These are phyloP conservation scores for Colletotrichum tropicale DNA, from an alignment of 2,329 filamentous ascomycete genomes.

Conservation along the genomic window DNA sequence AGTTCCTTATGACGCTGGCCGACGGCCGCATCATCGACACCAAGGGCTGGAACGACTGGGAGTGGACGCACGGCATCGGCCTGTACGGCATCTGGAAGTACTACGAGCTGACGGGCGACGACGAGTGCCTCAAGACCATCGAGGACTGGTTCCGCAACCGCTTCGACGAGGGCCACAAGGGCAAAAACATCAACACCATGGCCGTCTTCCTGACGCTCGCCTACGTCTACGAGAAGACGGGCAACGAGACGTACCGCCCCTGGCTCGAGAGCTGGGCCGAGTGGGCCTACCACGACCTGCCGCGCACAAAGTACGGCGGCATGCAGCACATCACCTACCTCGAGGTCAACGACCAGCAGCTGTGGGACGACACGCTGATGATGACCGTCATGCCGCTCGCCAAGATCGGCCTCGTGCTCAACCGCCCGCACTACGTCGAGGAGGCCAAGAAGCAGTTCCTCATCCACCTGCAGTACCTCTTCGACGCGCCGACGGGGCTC, in stretches of 20 bases:
- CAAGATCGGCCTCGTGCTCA: conserved; percentile 76
- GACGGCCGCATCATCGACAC: conserved; percentile 82
- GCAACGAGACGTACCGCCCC: conserved; percentile 71
- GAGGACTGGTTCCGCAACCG: conserved; percentile 75
- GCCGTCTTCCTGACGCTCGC: conserved; percentile 77
- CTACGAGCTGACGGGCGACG: conserved; percentile 72
- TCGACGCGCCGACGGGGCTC: conserved; percentile 72
- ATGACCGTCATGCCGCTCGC: conserved; percentile 84
- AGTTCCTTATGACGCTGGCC: conserved; percentile 72
- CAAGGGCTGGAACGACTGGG: conserved; percentile 85
- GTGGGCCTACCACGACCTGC: conserved; percentile 80
- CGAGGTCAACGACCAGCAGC: conserved; percentile 72
- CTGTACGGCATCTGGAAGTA: conserved; percentile 85
- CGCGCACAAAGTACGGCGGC: conserved; percentile 71
- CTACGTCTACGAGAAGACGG: conserved; percentile 77
- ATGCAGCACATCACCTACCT: conserved; percentile 81
- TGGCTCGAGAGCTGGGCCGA: conserved; percentile 85
- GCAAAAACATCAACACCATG: conserved; percentile 89
- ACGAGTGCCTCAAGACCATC: conserved; percentile 66
- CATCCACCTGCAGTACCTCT: conserved; percentile 79
- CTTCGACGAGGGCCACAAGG: conserved; percentile 73
- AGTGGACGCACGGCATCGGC: conserved; percentile 82
- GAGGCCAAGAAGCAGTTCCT: conserved; percentile 82
- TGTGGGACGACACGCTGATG: conserved; percentile 89
- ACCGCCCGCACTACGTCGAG: conserved; percentile 73